Conservation (phyloP, 371 early-diverging fungal species). For the Rhizopus stolonifer region DNA sequence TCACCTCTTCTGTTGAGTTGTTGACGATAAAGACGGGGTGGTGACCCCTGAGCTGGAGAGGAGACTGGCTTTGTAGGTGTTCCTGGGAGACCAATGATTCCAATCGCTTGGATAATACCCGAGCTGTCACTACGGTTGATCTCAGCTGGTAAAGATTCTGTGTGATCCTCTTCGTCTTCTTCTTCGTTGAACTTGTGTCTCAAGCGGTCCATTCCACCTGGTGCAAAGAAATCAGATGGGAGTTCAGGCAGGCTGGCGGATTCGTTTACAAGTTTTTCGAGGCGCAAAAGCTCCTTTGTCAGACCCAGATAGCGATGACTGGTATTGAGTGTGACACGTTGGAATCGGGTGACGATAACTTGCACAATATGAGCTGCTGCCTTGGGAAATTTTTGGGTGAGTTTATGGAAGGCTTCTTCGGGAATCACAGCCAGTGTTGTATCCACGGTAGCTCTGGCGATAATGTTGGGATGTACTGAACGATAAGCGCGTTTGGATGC, state of each 20-base stretch:
- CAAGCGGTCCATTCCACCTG: constrained; percentile 69
- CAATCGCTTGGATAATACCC: constrained; percentile 40
- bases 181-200: constrained; percentile 56
- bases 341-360: constrained; percentile 93
- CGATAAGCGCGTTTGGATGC: constrained; percentile 20
- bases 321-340: constrained; percentile 92
- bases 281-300: constrained; percentile 81
- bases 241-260: constrained; percentile 59
- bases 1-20: constrained; percentile 37
- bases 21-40: constrained; percentile 13
- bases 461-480: constrained; percentile 70
- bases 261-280: constrained; percentile 78
- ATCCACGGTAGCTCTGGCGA: constrained; percentile 84
- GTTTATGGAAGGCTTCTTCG: constrained; percentile 85
- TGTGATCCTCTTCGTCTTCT: constrained; percentile 24
- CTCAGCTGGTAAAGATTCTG: constrained; percentile 16
- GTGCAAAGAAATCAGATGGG: constrained; percentile 63
- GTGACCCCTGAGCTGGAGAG: not conserved
- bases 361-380: constrained; percentile 95
- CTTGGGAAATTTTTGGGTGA: constrained; percentile 89
- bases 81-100: constrained; percentile 36
- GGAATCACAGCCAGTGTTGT: constrained; percentile 95
- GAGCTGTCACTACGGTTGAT: constrained; percentile 31
- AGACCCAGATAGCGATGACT: constrained; percentile 90
- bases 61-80: constrained; percentile 18